These are phyloP conservation scores for Ulvella scutata DNA, from an alignment of 139 green algal genomes.

Conservation along the genomic window DNA sequence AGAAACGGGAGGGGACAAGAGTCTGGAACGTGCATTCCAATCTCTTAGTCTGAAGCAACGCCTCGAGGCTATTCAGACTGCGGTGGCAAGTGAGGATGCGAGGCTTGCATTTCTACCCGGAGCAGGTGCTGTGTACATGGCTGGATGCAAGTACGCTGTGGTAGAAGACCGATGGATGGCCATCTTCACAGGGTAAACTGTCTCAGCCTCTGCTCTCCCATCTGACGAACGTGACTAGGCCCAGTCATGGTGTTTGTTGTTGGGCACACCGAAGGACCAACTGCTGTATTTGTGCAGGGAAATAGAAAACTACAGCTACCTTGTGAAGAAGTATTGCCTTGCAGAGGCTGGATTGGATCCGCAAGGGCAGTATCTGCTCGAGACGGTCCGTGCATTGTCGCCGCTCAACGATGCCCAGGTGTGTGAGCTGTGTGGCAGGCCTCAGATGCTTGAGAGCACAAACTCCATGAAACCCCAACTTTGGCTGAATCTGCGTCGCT, in stretches of 20 bases:
- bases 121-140: neutral
- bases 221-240: too few relatives aligned
- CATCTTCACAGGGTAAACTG: neutral
- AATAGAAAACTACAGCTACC: neutral
- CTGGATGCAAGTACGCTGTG: neutral
- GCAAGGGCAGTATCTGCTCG: neutral
- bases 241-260: too few relatives aligned
- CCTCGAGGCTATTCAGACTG: neutral
- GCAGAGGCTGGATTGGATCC: neutral
- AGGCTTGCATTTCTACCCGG: neutral
- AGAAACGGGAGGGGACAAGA: neutral
- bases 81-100: neutral
- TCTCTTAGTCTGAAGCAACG: neutral
- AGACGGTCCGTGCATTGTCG: neutral
- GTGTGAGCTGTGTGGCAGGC: neutral
- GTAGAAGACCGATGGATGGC: neutral
- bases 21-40: neutral
- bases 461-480: too few relatives aligned
- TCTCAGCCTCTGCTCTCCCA: too few relatives aligned
- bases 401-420: neutral
- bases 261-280: too few relatives aligned
- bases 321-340: slow-evolving; percentile 1
- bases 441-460: neutral
- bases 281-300: too few relatives aligned
- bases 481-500: too few relatives aligned